phyloP scores from a whole-genome alignment of 768 basidiomycete genomes.

The Lentinula detonsa region DNA sequence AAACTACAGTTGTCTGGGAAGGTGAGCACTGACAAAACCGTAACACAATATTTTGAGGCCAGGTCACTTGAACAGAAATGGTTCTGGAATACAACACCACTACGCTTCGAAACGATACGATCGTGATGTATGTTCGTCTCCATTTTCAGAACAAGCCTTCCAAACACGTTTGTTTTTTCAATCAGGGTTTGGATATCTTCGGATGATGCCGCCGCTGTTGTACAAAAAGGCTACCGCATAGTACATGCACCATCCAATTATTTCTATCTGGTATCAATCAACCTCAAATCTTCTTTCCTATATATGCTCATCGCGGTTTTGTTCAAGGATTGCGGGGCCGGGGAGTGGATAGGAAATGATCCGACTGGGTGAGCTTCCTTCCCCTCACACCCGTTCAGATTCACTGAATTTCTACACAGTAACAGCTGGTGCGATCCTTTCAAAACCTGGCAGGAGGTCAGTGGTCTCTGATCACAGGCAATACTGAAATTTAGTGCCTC shows the following conservation, averaged over 20 bases:
- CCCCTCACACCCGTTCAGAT: background rate
- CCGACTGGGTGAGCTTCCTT: constrained; percentile 15
- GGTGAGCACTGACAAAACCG: constrained; percentile 25
- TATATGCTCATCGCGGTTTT: background rate
- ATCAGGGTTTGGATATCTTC: constrained; percentile 43
- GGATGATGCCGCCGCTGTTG: constrained; percentile 29
- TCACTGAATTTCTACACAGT: constrained; percentile 15
- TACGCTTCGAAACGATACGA: constrained; percentile 31
- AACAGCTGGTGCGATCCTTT: constrained; percentile 47
- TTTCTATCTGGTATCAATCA: constrained; percentile 37
- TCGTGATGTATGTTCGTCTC: constrained; percentile 26
- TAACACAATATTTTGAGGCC: background rate
- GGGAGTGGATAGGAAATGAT: constrained; percentile 35
- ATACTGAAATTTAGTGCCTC: background rate
- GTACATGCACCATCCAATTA: constrained; percentile 45
- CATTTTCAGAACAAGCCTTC: background rate
- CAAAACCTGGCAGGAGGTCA: constrained; percentile 45
- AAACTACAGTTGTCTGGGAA: constrained; percentile 83
- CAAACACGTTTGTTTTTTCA: background rate
- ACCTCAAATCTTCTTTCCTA: constrained; percentile 6
- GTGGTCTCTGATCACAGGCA: constrained; percentile 10
- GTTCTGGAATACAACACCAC: constrained; percentile 28
- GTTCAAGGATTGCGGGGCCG: constrained; percentile 37
- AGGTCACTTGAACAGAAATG: constrained; percentile 33
- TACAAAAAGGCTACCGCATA: constrained; percentile 32